These are phyloP conservation scores for Globisporangium uncinulatum DNA, from an alignment of 352 stramenopile genomes.

Conservation along the genomic window DNA sequence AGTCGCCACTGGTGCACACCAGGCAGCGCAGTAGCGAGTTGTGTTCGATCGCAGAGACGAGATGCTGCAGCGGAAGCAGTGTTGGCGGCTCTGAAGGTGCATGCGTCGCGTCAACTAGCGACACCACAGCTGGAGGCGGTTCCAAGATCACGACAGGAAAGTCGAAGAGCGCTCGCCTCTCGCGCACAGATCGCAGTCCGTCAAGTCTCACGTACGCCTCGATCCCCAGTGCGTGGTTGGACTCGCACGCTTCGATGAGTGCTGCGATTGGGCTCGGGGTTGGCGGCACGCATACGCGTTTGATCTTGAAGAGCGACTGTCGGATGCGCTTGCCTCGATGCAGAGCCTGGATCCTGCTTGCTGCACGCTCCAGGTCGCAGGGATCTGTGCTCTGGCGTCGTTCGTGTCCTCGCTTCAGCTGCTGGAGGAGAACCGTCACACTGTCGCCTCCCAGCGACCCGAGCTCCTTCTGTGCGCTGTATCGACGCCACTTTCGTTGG, in stretches of 20 bases:
- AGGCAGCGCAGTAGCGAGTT: constrained; percentile 35
- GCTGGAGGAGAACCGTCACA: constrained; percentile 37
- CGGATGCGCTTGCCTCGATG: constrained; percentile 46
- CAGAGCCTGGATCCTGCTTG: constrained; percentile 45
- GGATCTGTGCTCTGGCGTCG: constrained; percentile 15
- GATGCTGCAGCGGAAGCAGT: constrained; percentile 20
- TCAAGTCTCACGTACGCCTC: constrained; percentile 24
- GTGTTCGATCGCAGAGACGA: constrained; percentile 46
- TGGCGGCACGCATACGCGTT: constrained; percentile 15
- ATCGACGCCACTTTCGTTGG: constrained; percentile 35
- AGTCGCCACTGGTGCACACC: constrained; percentile 28
- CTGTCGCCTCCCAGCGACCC: constrained; percentile 5
- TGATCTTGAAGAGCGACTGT: constrained; percentile 30
- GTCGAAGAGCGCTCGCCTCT: constrained; percentile 50
- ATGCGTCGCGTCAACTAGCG: neutral
- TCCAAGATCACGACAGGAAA: constrained; percentile 32
- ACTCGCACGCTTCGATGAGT: constrained; percentile 24
- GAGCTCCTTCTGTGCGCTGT: constrained; percentile 6
- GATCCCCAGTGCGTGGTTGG: constrained; percentile 15
- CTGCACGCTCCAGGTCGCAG: constrained; percentile 23
- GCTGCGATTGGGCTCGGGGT: constrained; percentile 23
- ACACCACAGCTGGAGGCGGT: neutral
- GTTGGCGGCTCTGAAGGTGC: neutral
- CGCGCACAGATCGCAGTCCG: constrained; percentile 20
- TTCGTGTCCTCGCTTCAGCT: constrained; percentile 32